These are phyloP conservation scores for Vachellia pachyceras DNA, from an alignment of 306 rosid genomes.

Conservation along the genomic window DNA sequence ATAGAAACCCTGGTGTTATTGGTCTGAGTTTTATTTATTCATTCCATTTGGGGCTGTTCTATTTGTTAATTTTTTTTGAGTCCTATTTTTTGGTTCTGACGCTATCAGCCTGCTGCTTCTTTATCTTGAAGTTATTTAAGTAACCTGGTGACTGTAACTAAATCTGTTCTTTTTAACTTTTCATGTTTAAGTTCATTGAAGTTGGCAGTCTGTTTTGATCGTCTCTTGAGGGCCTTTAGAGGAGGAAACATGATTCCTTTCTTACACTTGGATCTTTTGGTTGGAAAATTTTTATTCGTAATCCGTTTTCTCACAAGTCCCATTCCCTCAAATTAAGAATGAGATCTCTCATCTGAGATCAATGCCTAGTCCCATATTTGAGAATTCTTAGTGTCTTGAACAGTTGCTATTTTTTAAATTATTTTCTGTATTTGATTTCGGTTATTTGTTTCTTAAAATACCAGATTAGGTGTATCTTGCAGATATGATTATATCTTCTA, in stretches of 20 bases:
- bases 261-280: background rate
- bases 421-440: too few relatives aligned
- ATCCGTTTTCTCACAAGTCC: background rate
- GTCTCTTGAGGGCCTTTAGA: background rate
- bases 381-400: too few relatives aligned
- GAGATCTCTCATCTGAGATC: too few relatives aligned
- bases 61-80: background rate
- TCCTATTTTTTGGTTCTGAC: constrained; percentile 20
- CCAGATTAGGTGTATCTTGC: too few relatives aligned
- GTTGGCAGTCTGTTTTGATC: background rate
- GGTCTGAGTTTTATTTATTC: constrained; percentile 14
- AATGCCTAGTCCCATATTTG: too few relatives aligned
- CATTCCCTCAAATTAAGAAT: background rate
- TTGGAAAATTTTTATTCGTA: background rate
- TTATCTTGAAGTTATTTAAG: constrained; percentile 5
- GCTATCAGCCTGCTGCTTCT: background rate
- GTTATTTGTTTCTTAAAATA: too few relatives aligned
- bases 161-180: background rate
- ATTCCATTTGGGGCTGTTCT: constrained; percentile 8
- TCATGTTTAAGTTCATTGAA: too few relatives aligned
- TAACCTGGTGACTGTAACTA: background rate
- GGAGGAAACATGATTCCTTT: background rate
- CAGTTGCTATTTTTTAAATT: too few relatives aligned
- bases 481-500: too few relatives aligned
- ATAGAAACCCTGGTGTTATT: background rate